phyloP scores from a whole-genome alignment of 148 eudicot species.

The Spergularia bocconei region DNA sequence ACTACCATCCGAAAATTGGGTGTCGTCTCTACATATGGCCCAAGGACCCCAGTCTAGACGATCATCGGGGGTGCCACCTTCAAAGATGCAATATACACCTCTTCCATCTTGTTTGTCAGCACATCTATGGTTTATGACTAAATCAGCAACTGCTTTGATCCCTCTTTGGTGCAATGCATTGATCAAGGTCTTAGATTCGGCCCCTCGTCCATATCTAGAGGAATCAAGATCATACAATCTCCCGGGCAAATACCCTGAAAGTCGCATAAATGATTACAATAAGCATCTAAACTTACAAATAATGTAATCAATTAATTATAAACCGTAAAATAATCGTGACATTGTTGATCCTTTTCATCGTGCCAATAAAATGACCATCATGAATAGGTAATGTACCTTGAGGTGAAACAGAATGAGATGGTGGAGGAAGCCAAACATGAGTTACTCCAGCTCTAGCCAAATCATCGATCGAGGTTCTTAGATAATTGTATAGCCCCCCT shows the following conservation, averaged over 20 bases:
- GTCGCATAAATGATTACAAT: not conserved
- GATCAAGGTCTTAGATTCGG: slow-evolving; percentile 38
- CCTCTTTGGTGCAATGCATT: slow-evolving; percentile 42
- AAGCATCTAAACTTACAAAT: not conserved
- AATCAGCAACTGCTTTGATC: slow-evolving; percentile 54
- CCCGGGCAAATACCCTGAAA: slow-evolving; percentile 61
- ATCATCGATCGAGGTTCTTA: slow-evolving; percentile 37
- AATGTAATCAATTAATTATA: too few species aligned
- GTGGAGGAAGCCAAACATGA: slow-evolving; percentile 86
- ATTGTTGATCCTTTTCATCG: too few species aligned
- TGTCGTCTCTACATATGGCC: slow-evolving; percentile 52
- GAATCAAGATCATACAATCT: slow-evolving; percentile 57
- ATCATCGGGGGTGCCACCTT: slow-evolving; percentile 59
- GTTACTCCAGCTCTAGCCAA: slow-evolving; percentile 61
- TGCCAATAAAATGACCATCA: too few species aligned
- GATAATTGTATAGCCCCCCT: slow-evolving; percentile 67
- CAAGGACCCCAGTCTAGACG: slow-evolving; percentile 74
- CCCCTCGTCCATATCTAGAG: slow-evolving; percentile 45
- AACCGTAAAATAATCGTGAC: too few species aligned
- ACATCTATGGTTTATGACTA: slow-evolving; percentile 50
- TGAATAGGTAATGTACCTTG: too few species aligned
- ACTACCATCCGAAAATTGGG: slow-evolving; percentile 47
- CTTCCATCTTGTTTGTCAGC: slow-evolving; percentile 37
- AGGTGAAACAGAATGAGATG: slow-evolving; percentile 60
- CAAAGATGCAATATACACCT: slow-evolving; percentile 58